Evolutionary conservation across 441 rosid genomes (phyloP), one percentile per base, ranked within the genome.

Genomic region (Sinapis alba): DNA sequence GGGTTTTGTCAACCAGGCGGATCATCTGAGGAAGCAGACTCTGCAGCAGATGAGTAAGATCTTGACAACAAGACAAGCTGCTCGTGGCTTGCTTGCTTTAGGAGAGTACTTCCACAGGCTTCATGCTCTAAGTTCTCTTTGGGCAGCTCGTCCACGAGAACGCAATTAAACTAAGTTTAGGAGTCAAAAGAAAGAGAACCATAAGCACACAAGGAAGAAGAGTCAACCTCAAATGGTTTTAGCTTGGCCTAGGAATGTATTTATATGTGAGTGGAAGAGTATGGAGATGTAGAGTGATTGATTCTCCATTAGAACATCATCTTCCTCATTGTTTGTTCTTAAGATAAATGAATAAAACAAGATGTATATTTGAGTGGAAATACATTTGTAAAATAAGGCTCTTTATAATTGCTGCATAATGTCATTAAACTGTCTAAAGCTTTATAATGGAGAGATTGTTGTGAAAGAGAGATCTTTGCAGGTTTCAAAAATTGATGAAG

Each of bases 1-100:
- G 82, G 81, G 84, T 65, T 94, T 94, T 69, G 91, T 84, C 43
- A 89, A 67, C 84, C 97, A 94, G 98, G 97, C 98, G 0, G 97
- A 94, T 81, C 95, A 91, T 71, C 88, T 94, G 38, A 86, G 97
- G 34, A 86, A 81, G 15, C 93, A 88, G 73, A 88, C 93, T 0
- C 81, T 94, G 84, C 92, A 81, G 65, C 91, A 85, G 43, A 87
- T 89, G 93, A 80, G 81, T 47, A 84, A 87, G 74, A 83, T 94
- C 72, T 81, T 90, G 74, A 94, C 94, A 7, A 88, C 82, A 34
- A 88, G 88, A 28, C 97, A 92, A 81, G 74, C 97, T 43, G 98
- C 97, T 62, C 86, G 86, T 71, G 95, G 90, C 21, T 77, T 94
- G 68, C 95, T 94, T 11, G 89, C 86, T 20, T 65, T 92, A 72